These are phyloP conservation scores for Xylaria scruposa DNA, from an alignment of 495 filamentous ascomycete species.

Conservation along the genomic window DNA sequence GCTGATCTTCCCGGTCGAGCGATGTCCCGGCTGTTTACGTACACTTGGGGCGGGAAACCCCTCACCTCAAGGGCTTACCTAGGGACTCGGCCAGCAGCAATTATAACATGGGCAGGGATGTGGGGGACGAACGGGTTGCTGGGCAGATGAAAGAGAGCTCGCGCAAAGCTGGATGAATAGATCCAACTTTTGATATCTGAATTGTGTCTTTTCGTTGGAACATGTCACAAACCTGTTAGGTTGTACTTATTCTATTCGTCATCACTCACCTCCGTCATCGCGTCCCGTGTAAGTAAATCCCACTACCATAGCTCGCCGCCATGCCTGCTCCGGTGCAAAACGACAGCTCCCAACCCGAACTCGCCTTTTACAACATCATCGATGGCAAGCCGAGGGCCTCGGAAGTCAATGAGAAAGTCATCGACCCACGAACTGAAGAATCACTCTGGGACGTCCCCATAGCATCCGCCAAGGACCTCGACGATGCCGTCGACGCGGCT, in stretches of 20 bases:
- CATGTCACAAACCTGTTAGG: not conserved
- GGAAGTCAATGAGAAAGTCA: conserved; percentile 45
- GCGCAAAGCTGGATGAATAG: not conserved
- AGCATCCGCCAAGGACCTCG: conserved; percentile 53
- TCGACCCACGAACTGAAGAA: conserved; percentile 56
- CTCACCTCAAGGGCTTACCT: not conserved
- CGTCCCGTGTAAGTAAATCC: not conserved
- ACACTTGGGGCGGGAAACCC: conserved; percentile 11
- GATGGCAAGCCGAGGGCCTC: conserved; percentile 50
- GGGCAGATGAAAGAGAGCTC: not conserved
- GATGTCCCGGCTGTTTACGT: conserved; percentile 20
- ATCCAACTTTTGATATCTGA: not conserved
- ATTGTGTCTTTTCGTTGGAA: not conserved
- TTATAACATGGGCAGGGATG: not conserved
- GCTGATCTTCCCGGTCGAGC: conserved; percentile 16
- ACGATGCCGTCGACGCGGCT: conserved; percentile 57
- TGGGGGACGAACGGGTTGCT: not conserved
- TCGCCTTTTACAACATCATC: conserved; percentile 54
- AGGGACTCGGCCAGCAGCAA: not conserved
- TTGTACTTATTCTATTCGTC: conserved; percentile 4
- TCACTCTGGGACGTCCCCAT: conserved; percentile 54
- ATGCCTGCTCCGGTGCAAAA: conserved; percentile 38
- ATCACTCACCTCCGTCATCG: not conserved
- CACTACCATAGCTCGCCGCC: conserved; percentile 2
- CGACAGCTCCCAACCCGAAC: conserved; percentile 24